Base-by-base conservation (phyloP, 768 basidiomycete species). In the Boletus rufocinnamomeus region DNA sequence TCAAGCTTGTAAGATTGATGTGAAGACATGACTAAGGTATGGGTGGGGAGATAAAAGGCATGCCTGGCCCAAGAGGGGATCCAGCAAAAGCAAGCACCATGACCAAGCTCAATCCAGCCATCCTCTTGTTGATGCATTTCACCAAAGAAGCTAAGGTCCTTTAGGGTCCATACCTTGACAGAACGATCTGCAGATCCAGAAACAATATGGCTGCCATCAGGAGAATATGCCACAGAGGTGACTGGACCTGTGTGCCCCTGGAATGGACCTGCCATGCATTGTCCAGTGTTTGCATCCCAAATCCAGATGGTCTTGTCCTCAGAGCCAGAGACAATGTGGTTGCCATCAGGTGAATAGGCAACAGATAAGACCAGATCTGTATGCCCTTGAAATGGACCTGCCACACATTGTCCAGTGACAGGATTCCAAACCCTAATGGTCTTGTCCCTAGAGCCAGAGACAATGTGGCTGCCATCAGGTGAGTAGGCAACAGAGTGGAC, bases 391-490 rank as follows among this genome's bases (percentile, higher is more conserved):
- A 66, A 47, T 50, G 65, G 64, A 54, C 61, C 66, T 55, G 38
- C 59, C 45, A 70, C 17, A 60, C 60, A 54, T 25, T 60, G 48
- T 21, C 70, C 56, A 61, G 59, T 56, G 27, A 1, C 6, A 37
- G 49, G 14, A 50, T 63, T 30, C 69, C 69, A 70, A 14, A 70
- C 9, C 45, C 64, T 67, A 11, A 73, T 43, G 0, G 63, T 68
- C 40, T 54, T 62, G 54, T 74, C 70, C 6, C 32, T 1, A 8
- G 69, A 70, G 11, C 68, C 68, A 54, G 71, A 70, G 34, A 60
- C 63, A 38, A 76, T 50, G 2, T 54, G 44, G 28, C 19, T 60
- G 0, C 63, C 56, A 61, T 66, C 48, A 35, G 63, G 67, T 46
- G 73, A 74, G 34, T 66, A 60, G 4, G 59, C 63, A 51, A 70